Percentiles rank a stretch among this genome's conserved stretches.
Conservation (phyloP, 805 yeast genomes). For the Wickerhamiella sorbophila region DNA sequence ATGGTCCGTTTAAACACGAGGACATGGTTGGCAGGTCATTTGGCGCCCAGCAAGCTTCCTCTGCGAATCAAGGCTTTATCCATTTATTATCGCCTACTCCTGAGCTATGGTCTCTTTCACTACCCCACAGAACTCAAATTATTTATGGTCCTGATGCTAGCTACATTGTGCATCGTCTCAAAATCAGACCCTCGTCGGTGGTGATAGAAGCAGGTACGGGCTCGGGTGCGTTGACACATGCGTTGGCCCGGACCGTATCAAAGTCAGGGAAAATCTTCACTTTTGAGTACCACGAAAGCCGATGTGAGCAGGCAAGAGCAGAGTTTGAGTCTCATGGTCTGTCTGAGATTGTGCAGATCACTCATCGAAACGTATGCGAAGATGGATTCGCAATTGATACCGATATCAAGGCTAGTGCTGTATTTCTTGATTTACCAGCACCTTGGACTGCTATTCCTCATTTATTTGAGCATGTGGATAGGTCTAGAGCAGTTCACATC, state of each 20-base stretch:
- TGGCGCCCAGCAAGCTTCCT: slow-evolving; percentile 69
- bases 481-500: slow-evolving; percentile 42
- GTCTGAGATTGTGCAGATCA: slow-evolving; percentile 41
- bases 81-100: slow-evolving; percentile 86
- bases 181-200: slow-evolving; percentile 54
- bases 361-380: slow-evolving; percentile 86
- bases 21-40: slow-evolving; percentile 66
- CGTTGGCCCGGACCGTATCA: slow-evolving; percentile 69
- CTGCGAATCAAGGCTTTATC: slow-evolving; percentile 60
- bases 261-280: slow-evolving; percentile 55
- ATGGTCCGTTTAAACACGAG: slow-evolving; percentile 77
- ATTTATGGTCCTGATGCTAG: slow-evolving; percentile 94
- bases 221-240: slow-evolving; percentile 88
- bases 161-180: slow-evolving; percentile 71
- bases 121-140: slow-evolving; percentile 95
- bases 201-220: slow-evolving; percentile 98
- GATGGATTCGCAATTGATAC: slow-evolving; percentile 49
- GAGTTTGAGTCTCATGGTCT: slow-evolving; percentile 71
- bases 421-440: slow-evolving; percentile 85
- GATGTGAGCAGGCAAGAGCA: slow-evolving; percentile 60
- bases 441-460: slow-evolving; percentile 94
- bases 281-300: slow-evolving; percentile 79
- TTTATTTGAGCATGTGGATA: slow-evolving; percentile 31
- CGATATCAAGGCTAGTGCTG: slow-evolving; percentile 38
- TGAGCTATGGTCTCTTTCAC: slow-evolving; percentile 88